Evolutionary conservation across 495 filamentous ascomycete species (phyloP), one percentile per base, ranked within the genome.

Genomic region (Penicillium simplicissimum): DNA sequence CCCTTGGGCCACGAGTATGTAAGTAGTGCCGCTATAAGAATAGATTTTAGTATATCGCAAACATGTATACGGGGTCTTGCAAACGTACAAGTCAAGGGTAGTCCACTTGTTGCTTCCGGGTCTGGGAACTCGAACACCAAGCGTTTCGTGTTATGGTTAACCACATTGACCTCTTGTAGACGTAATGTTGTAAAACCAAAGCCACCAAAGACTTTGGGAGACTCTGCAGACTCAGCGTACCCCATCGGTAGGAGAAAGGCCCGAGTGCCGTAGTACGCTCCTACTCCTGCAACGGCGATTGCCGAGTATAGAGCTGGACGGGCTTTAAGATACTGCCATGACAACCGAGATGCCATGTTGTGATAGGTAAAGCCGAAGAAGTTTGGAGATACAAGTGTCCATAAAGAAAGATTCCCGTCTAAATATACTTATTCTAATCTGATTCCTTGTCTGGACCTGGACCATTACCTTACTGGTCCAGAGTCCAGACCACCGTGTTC

Each of bases 101-200:
- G 64, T 1, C 86, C 86, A 63, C 81, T 84, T 35, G 73, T 66
- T 8, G 73, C 69, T 17, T 75, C 64, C n/a, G 70, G 47, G 19
- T 82, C 76, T 0, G 87, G 86, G 9, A 88, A 77, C 59, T 83
- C 82, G 48, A 90, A 90, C 4, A 83, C 78, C 52, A 90, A 71
- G 36, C 79, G 79, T 67, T 88, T 89, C 5, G 85, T 88, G 62
- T 90, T 86, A 72, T 87, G 85, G 67, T 85, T 89, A 54, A 89
- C 78, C 1, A 72, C 61, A 64, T 88, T 79, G 52, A 80, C 76
- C 67, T 83, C 85, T 42, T 72, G 65, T 21, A 76, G 23, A 8
- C 73, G 73, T 28, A 75, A 51, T 0, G 69, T 67, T 1, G 65
- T 71, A 19, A 70, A 64, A 0, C 67, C 66, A 17, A 67, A 65